Conservation (phyloP, 1,284 basidiomycete genomes). For the Omphalotus olearius region DNA sequence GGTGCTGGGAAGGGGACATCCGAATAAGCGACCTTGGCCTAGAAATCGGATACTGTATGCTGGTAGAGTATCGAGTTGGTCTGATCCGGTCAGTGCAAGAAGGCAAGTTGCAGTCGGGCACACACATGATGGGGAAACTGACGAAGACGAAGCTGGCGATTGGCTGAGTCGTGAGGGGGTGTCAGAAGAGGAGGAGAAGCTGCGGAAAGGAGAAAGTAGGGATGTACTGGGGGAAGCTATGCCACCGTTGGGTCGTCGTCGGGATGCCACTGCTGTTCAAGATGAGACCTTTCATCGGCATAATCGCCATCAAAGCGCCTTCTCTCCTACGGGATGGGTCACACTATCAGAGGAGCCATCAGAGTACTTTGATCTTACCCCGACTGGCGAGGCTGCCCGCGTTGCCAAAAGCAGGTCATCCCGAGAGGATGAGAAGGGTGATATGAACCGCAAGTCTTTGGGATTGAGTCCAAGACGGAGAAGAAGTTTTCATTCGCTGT, state of each 20-base stretch:
- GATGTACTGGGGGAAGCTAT: background rate
- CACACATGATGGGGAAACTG: background rate
- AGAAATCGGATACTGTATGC: slow-evolving; percentile 17
- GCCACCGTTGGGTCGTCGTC: too few relatives aligned
- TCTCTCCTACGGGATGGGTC: too few relatives aligned
- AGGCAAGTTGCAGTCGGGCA: slow-evolving; percentile 18
- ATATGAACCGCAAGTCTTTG: background rate
- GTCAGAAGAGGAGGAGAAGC: background rate
- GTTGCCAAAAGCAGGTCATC: too few relatives aligned
- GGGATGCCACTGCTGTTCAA: too few relatives aligned
- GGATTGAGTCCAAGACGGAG: slow-evolving; percentile 6
- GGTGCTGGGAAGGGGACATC: slow-evolving; percentile 1
- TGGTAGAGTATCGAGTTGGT: slow-evolving; percentile 48
- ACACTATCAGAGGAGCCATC: too few relatives aligned
- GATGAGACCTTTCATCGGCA: too few relatives aligned
- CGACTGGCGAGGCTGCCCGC: too few relatives aligned
- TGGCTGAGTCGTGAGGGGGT: slow-evolving; percentile 3
- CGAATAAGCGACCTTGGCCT: slow-evolving; percentile 15
- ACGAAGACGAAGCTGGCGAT: slow-evolving; percentile 6
- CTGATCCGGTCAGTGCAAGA: slow-evolving; percentile 44
- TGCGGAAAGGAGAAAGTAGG: background rate
- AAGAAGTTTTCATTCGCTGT: slow-evolving; percentile 8
- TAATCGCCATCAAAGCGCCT: too few relatives aligned
- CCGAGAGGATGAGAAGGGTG: background rate
- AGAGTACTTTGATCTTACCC: too few relatives aligned